Conservation (phyloP, 164 flowering plant genomes). For the Sedum album region DNA sequence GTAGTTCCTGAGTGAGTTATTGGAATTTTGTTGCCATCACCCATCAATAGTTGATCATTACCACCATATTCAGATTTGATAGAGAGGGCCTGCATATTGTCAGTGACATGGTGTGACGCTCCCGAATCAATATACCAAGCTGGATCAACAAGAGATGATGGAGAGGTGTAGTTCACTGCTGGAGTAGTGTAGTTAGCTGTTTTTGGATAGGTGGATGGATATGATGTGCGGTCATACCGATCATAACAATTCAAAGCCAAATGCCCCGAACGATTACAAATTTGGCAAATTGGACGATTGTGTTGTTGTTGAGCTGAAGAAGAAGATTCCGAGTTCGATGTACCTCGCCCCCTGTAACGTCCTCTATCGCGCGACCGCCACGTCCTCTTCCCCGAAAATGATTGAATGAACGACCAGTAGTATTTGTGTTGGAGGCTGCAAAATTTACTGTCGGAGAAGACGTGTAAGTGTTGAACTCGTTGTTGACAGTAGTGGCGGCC, state of each 20-base stretch:
- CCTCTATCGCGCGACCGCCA: background rate
- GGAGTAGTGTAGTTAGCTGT: background rate
- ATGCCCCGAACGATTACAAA: background rate
- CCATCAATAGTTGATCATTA: background rate
- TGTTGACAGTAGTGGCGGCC: background rate
- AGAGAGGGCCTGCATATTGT: background rate
- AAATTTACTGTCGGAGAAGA: background rate
- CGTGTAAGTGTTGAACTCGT: background rate
- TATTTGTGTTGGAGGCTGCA: too few species aligned
- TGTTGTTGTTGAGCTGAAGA: background rate
- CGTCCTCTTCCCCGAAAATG: background rate
- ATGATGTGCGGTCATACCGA: background rate
- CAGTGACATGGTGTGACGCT: background rate
- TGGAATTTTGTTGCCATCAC: background rate
- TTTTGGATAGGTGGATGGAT: background rate
- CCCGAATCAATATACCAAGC: background rate
- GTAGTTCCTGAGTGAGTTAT: background rate
- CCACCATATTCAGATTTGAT: background rate
- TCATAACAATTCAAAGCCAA: background rate
- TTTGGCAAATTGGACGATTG: background rate
- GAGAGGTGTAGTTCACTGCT: background rate
- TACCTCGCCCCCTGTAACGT: background rate
- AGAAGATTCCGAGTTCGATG: background rate
- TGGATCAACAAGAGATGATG: too few species aligned
- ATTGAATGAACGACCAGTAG: too few species aligned